Evolutionary conservation across 75 land plant species (phyloP).

Genomic region (Chamaecyparis obtusa): DNA sequence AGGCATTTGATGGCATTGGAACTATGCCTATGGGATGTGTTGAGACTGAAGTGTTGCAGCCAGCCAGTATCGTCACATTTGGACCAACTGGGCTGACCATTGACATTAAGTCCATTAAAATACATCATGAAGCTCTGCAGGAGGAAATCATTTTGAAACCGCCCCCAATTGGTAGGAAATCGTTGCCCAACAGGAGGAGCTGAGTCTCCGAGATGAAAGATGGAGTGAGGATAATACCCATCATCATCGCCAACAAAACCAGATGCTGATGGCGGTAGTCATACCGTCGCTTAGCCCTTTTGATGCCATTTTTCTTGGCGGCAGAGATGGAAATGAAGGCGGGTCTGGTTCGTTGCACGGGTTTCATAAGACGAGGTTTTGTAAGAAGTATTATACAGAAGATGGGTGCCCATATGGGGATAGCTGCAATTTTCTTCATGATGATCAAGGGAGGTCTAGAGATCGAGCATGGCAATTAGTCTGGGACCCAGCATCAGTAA

Average conservation of each 20-base stretch:
- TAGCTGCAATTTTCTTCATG: slow-evolving; percentile 39
- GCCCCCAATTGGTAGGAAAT: slow-evolving; percentile 20
- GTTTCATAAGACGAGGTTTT: slow-evolving; percentile 40
- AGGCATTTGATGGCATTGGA: too few species aligned
- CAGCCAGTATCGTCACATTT: too few species aligned
- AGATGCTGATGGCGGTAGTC: background rate
- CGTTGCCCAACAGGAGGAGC: background rate
- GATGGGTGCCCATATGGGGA: slow-evolving; percentile 44
- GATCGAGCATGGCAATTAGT: slow-evolving; percentile 19
- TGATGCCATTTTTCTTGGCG: too few species aligned
- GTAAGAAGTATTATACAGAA: slow-evolving; percentile 34
- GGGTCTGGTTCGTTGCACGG: slow-evolving; percentile 14
- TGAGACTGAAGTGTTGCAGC: too few species aligned
- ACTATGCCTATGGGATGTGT: too few species aligned
- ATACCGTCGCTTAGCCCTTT: background rate
- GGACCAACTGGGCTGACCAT: too few species aligned
- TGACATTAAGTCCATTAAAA: too few species aligned
- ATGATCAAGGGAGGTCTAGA: slow-evolving; percentile 9
- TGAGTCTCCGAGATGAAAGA: background rate
- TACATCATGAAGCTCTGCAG: too few species aligned
- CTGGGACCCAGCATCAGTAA: background rate
- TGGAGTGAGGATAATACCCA: background rate
- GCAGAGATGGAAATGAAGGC: slow-evolving; percentile 21
- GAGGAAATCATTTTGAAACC: too few species aligned
- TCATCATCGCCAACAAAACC: background rate